Evolutionary conservation across 257 asterid species (phyloP), one percentile per base, ranked within the genome.

Genomic region (Przewalskia tangutica): DNA sequence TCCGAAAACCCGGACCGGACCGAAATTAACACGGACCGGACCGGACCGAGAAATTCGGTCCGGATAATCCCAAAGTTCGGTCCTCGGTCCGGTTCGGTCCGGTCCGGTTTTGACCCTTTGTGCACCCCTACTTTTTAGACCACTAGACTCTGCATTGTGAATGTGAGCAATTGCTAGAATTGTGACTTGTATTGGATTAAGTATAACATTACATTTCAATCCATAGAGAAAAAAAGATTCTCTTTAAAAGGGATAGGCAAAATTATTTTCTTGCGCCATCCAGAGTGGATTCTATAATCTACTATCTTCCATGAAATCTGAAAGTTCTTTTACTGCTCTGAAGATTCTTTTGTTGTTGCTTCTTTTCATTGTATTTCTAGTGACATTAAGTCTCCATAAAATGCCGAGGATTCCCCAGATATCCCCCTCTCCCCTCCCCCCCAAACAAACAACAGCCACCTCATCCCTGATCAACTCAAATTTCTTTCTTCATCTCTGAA

Each of bases 61-160:
- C n/a, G n/a, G n/a, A n/a, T n/a, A n/a, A n/a, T n/a, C n/a, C n/a
- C n/a, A n/a, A n/a, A n/a, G n/a, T n/a, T n/a, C n/a, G n/a, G n/a
- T n/a, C n/a, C n/a, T n/a, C n/a, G n/a, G n/a, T n/a, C n/a, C n/a
- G n/a, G n/a, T n/a, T n/a, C n/a, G n/a, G n/a, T n/a, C n/a, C n/a
- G n/a, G n/a, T n/a, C n/a, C n/a, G n/a, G n/a, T n/a, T n/a, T n/a
- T n/a, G n/a, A n/a, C n/a, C n/a, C n/a, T n/a, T n/a, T n/a, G n/a
- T n/a, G n/a, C n/a, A n/a, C n/a, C n/a, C n/a, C n/a, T n/a, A 71
- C 78, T 11, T 18, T 71, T 71, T 71, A 46, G 58, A 71, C 78
- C 53, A 46, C 78, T 70, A 18, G 58, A 12, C 36, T 70, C 58
- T 70, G 42, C 70, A 32, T 63, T 63, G 42, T 32, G 79, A 71